Evolutionary conservation across 2,329 filamentous ascomycete genomes (phyloP), one percentile per base, ranked within the genome.

Genomic region (Colletotrichum lindemuthianum): DNA sequence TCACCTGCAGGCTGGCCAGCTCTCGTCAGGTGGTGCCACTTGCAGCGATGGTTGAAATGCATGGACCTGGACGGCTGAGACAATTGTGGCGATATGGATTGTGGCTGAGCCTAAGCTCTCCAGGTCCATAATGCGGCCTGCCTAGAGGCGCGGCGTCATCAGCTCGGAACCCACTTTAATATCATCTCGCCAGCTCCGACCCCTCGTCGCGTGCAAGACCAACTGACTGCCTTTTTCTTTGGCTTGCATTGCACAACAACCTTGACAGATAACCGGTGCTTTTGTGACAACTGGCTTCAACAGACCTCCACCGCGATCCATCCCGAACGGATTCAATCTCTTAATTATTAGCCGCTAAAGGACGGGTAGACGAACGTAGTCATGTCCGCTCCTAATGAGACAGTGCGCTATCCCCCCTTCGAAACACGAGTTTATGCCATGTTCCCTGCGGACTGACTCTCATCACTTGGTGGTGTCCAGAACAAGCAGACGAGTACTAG

Each of bases 361-460:
- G 16, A 57, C 45, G n/a, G 24, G 47, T 24, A 13, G 55, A 64
- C 66, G 39, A 24, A 36, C 50, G 52, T 69, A 68, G 76, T 60
- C 60, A 83, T 83, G 81, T 78, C 81, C 69, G 74, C 78, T 63
- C 77, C 80, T 52, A 72, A 73, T 67, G 75, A 81, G 69, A 75
- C 78, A 75, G 82, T 84, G 78, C 72, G 79, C 74, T n/a, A 72
- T 66, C 69, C 71, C 69, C 60, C 56, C 60, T 58, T 63, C 61
- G 65, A 65, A 67, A 67, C 61, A 60, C 36, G 44, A 59, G 24
- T 65, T 67, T 58, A 69, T 68, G 66, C 67, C 43, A 63, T 61
- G 61, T 53, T 64, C 59, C 47, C 47, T 50, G 50, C 45, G 53
- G 2, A 53, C 67, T 67, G 59, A 66, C 67, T 24, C 43, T 59